These are phyloP conservation scores for Rugonectria rugulosa DNA, from an alignment of 2,329 filamentous ascomycete genomes.

Conservation along the genomic window DNA sequence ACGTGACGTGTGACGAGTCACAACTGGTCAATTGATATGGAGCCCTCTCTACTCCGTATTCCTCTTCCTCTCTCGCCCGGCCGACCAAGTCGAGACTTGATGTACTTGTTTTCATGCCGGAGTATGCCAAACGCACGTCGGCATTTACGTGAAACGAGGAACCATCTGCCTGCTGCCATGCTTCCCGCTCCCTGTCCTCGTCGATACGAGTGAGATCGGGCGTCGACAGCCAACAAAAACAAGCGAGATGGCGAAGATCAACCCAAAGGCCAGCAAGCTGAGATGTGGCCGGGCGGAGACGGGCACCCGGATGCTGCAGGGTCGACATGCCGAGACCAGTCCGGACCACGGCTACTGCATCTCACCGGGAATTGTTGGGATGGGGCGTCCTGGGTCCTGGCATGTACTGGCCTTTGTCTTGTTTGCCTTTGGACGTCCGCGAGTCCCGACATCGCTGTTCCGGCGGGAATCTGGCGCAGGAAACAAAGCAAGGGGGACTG, in stretches of 20 bases:
- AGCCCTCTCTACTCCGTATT: too few species aligned
- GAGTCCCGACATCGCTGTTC: constrained; percentile 8
- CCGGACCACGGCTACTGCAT: background rate
- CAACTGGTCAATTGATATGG: constrained; percentile 3
- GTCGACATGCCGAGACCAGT: constrained; percentile 14
- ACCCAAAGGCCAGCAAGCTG: background rate
- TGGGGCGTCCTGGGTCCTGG: background rate
- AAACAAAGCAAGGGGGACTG: constrained; percentile 19
- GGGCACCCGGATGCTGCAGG: constrained; percentile 3
- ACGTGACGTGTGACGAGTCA: constrained; percentile 2
- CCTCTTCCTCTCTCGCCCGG: too few species aligned
- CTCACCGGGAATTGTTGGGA: constrained; percentile 11
- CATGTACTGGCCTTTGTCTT: background rate
- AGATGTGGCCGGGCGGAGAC: constrained; percentile 1
- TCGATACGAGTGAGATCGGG: too few species aligned
- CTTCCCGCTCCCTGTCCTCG: background rate
- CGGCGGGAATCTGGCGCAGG: constrained; percentile 3
- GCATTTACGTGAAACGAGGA: constrained; percentile 17
- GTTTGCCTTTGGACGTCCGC: background rate
- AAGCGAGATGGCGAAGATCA: constrained; percentile 5
- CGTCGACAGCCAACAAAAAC: constrained; percentile 1
- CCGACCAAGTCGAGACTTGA: constrained; percentile 1
- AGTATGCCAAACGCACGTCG: background rate
- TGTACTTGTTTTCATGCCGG: background rate
- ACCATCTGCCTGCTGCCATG: background rate